Evolutionary conservation across 805 yeast genomes (phyloP), one percentile per base, ranked within the genome.

Genomic region (Blastobotrys muscicola): DNA sequence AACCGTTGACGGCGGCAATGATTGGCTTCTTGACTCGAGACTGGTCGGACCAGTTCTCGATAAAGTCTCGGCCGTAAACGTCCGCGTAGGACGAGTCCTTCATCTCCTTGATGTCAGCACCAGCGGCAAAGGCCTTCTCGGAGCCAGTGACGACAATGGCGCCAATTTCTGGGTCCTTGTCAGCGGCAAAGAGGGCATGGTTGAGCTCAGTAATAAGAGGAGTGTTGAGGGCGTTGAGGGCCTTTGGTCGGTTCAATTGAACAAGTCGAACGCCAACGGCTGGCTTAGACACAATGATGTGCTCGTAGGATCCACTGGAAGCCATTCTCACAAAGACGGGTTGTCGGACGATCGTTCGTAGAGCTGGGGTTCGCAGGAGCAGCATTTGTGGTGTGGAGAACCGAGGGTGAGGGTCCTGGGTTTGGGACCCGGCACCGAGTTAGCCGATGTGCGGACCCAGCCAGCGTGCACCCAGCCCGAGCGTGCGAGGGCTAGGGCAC

Each of bases 31-130:
- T 59, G 48, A 67, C 56, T 20, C 49, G 45, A 12, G 64, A 56
- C 29, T 71, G 57, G 33, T 64, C 62, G 15, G 64, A 54, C 74
- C 75, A 70, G 41, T 56, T 51, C 30, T 60, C 65, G 36, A 70
- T 59, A 52, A 64, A 68, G 48, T 64, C 59, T 32, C 48, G 47
- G 39, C 58, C 59, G 23, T 58, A 55, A 9, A 65, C 69, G 14
- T 62, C 62, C 29, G 68, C 65, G 31, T 64, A 59, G 1, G 64
- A 56, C 50, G 60, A 53, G 50, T 56, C 55, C 49, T 62, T 56
- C 75, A 73, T 71, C 55, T 71, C 74, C 56, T 71, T 70, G 59
- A 73, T 74, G 50, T 73, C 78, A 9, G 78, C 78, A 12, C 78
- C 78, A 7, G 78, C 76, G 32, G 78, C 77, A 50, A 73, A 73